Percentiles rank a stretch among this genome's conserved stretches.
Evolutionary conservation across 257 asterid species (phyloP).

Genomic region (Fraxinus quadrangulata): DNA sequence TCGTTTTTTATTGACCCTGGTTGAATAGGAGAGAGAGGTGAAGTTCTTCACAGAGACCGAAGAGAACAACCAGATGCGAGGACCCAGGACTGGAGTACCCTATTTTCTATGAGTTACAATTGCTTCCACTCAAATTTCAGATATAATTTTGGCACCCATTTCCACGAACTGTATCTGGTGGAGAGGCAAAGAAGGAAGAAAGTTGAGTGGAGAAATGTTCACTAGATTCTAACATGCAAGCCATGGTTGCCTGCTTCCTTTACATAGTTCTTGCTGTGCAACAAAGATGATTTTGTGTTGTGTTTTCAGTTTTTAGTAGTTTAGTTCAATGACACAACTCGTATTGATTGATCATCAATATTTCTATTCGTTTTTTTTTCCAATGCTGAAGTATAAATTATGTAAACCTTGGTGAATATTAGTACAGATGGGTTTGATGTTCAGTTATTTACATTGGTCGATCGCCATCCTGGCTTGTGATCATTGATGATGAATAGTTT

Average conservation of each 20-base stretch:
- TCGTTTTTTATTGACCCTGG: neutral
- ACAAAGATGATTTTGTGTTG: constrained; percentile 38
- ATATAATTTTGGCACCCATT: constrained; percentile 21
- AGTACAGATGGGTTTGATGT: neutral
- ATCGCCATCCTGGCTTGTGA: neutral
- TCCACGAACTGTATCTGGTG: constrained; percentile 12
- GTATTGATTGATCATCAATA: neutral
- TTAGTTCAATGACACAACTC: constrained; percentile 19
- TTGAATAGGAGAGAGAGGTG: constrained; percentile 84
- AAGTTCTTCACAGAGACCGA: constrained; percentile 98
- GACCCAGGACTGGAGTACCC: constrained; percentile 98
- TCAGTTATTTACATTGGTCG: neutral
- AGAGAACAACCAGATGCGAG: constrained; percentile 99
- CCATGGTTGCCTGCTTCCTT: constrained; percentile 30
- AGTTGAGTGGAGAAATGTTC: constrained; percentile 20
- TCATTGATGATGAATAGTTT: neutral
- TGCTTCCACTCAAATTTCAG: constrained; percentile 8
- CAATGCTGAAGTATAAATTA: neutral
- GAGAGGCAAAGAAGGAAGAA: constrained; percentile 19
- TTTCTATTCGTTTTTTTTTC: neutral
- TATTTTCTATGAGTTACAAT: constrained; percentile 65
- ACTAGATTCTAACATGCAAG: constrained; percentile 17
- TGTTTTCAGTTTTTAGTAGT: constrained; percentile 22
- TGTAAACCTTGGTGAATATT: neutral
- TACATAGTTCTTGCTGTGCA: constrained; percentile 48